Evolutionary conservation across 305 asterid genomes (phyloP).

Genomic region (Solanum hybrid): DNA sequence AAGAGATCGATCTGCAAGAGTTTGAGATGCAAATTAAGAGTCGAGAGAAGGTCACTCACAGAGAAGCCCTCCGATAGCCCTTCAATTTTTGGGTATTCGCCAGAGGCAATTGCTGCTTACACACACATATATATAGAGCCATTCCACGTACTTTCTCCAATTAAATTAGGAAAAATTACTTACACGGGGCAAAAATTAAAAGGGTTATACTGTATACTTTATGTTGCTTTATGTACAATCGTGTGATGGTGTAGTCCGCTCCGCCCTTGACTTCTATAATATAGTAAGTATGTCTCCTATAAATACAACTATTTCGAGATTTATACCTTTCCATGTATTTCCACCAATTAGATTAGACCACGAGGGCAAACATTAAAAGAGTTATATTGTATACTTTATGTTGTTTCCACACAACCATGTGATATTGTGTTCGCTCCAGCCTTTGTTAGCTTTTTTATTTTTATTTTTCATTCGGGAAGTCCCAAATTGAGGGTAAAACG

Average conservation of each 20-base stretch:
- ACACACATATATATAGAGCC: background rate
- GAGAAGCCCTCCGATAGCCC: background rate
- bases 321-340: background rate
- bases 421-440: too few species aligned
- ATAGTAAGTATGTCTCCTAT: background rate
- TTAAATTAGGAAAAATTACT: too few species aligned
- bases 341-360: too few species aligned
- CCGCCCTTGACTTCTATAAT: background rate
- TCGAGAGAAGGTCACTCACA: background rate
- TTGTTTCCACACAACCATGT: too few species aligned
- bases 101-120: background rate
- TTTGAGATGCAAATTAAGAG: too few species aligned
- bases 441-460: too few species aligned
- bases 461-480: too few species aligned
- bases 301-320: background rate
- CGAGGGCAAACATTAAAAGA: too few species aligned
- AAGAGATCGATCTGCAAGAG: too few species aligned
- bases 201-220: background rate
- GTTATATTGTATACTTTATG: too few species aligned
- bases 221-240: background rate
- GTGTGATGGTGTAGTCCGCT: background rate
- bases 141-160: background rate
- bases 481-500: background rate
- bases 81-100: background rate
- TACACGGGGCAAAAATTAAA: background rate